Evolutionary conservation across 805 yeast species (phyloP), one percentile per base, ranked within the genome.

Genomic region (Helenozyma baotianmanensis): DNA sequence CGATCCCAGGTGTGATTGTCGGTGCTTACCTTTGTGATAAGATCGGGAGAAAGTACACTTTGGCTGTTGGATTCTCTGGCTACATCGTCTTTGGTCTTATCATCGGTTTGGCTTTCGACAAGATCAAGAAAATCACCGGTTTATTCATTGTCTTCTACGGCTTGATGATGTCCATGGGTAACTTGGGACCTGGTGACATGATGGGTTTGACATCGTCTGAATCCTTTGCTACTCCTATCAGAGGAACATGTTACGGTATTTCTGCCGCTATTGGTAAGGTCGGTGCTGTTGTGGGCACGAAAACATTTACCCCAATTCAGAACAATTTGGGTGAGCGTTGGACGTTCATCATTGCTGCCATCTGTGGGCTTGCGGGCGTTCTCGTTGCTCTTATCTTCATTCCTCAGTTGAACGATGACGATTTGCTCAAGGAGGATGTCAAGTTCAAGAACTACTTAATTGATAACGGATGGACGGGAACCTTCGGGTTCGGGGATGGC

Each of bases 231-330:
- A 80, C 89, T 6, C 82, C 85, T 10, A 76, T 83, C 26, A 69
- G 92, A 56, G 90, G 89, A 23, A 79, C 87, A 1, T 65, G 74
- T 30, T 83, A 83, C 48, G 90, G 90, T 23, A 45, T 83, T 14
- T 71, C 82, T 29, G 92, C 92, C 23, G 92, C 89, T 3, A 63
- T 81, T 29, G 92, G 92, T 36, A 83, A 83, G 56, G 82, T 80
- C 16, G 94, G 92, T 36, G 92, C 90, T n/a, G 88, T 81, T 14
- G 78, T 81, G 14, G 92, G 92, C 18, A 81, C 88, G 15, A 74
- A 79, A 53, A 72, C 72, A 12, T 83, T 84, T 60, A 74, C 78
- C 8, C 82, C 86, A 12, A 81, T 83, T 44, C 76, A 79, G 57
- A 56, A 49, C 25, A 56, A 80, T 50, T 62, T 80, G 42, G 92